Conservation (phyloP, 805 yeast species). For the Candida tallmaniae region DNA sequence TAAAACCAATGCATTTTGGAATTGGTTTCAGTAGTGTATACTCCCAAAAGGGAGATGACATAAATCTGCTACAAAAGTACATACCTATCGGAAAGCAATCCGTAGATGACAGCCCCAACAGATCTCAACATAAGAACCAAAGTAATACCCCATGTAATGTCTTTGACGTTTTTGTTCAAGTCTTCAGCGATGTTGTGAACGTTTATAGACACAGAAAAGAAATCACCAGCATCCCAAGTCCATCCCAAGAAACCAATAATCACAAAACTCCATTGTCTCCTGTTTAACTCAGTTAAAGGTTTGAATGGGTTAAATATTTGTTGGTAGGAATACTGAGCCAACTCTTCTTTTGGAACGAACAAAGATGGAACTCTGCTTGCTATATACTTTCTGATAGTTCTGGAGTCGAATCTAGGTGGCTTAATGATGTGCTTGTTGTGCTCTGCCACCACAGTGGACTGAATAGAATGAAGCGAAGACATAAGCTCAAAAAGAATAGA, state of each 20-base stretch:
- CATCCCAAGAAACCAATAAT: conserved; percentile 51
- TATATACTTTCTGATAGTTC: conserved; percentile 22
- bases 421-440: conserved; percentile 19
- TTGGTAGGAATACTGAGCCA: conserved; percentile 27
- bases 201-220: conserved; percentile 53
- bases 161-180: conserved; percentile 36
- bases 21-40: too few species aligned
- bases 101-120: conserved; percentile 59
- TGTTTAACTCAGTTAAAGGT: conserved; percentile 43
- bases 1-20: too few species aligned
- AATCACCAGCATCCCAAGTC: conserved; percentile 67
- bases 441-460: conserved; percentile 9
- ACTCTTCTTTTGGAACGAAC: conserved; percentile 43
- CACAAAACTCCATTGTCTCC: conserved; percentile 55
- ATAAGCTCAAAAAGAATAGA: too few species aligned
- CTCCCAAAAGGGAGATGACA: background rate
- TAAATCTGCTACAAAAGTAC: background rate
- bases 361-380: conserved; percentile 46
- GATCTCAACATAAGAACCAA: conserved; percentile 65
- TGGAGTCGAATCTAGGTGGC: conserved; percentile 19
- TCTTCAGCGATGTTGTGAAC: conserved; percentile 44
- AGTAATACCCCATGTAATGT: conserved; percentile 63
- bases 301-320: conserved; percentile 60
- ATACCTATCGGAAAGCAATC: conserved; percentile 53
- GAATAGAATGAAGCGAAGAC: too few species aligned